phyloP scores from a whole-genome alignment of 768 basidiomycete genomes.

The Kwoniella europaea region DNA sequence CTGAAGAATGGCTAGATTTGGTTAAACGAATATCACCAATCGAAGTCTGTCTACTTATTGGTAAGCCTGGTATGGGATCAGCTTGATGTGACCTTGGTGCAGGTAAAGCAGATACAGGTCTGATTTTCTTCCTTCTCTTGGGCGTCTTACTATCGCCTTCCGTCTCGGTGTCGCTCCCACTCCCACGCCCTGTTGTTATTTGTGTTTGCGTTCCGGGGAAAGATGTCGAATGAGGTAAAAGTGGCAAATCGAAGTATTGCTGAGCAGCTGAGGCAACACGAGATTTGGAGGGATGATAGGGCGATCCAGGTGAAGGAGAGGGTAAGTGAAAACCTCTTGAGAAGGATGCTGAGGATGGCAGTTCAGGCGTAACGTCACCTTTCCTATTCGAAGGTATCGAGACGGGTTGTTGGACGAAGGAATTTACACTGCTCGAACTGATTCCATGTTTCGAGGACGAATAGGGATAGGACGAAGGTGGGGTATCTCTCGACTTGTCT shows the following conservation, averaged over 20 bases:
- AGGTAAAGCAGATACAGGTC: conserved; percentile 43
- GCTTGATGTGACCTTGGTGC: conserved; percentile 17
- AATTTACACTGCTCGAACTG: conserved; percentile 23
- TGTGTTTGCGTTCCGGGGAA: conserved; percentile 18
- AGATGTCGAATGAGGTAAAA: conserved; percentile 45
- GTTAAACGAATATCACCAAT: background rate
- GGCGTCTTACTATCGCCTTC: conserved; percentile 34
- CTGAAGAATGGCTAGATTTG: background rate
- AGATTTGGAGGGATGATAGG: conserved; percentile 29
- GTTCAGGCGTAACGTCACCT: conserved; percentile 14
- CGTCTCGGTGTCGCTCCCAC: conserved; percentile 37
- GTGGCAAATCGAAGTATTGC: conserved; percentile 16
- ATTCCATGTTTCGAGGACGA: background rate
- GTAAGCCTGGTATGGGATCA: conserved; percentile 11
- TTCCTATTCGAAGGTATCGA: conserved; percentile 16
- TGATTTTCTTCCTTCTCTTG: conserved; percentile 32
- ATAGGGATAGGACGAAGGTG: conserved; percentile 35
- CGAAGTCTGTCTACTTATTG: conserved; percentile 8
- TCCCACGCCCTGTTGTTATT: conserved; percentile 17
- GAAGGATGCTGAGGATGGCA: conserved; percentile 34
- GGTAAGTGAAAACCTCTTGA: conserved; percentile 51
- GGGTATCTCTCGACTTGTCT: conserved; percentile 28
- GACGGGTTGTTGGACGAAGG: conserved; percentile 5
- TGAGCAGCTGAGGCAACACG: conserved; percentile 5
- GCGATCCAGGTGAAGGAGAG: conserved; percentile 47